phyloP scores from a whole-genome alignment of 2,329 filamentous ascomycete genomes.

The Lecanicillium sp. region DNA sequence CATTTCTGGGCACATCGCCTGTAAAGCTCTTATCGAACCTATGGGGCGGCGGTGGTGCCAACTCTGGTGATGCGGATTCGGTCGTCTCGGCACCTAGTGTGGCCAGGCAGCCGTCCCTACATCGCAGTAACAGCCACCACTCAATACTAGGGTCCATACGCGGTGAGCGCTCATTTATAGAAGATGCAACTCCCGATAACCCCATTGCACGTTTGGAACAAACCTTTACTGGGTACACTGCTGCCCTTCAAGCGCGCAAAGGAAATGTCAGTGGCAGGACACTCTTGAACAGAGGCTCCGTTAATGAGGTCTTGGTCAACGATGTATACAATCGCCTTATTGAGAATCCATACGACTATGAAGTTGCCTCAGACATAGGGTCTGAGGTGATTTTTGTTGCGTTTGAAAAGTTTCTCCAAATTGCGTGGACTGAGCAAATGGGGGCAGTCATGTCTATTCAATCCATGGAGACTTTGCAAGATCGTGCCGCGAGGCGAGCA shows the following conservation, averaged over 20 bases:
- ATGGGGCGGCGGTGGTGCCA: slow-evolving; percentile 51
- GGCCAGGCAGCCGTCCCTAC: slow-evolving; percentile 34
- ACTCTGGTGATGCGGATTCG: slow-evolving; percentile 20
- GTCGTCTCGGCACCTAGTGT: slow-evolving; percentile 20
- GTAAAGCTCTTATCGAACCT: slow-evolving; percentile 86
- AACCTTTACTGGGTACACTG: slow-evolving; percentile 74
- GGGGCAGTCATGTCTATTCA: slow-evolving; percentile 72
- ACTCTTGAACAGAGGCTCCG: slow-evolving; percentile 60
- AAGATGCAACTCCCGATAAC: slow-evolving; percentile 53
- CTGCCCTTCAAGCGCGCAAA: slow-evolving; percentile 75
- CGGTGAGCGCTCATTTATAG: slow-evolving; percentile 25
- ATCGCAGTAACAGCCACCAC: slow-evolving; percentile 38
- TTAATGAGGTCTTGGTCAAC: slow-evolving; percentile 75
- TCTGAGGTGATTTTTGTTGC: slow-evolving; percentile 84
- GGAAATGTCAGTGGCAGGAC: slow-evolving; percentile 77
- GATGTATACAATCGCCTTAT: slow-evolving; percentile 85
- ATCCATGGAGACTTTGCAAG: slow-evolving; percentile 67
- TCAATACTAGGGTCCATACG: slow-evolving; percentile 49
- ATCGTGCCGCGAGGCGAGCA: slow-evolving; percentile 55
- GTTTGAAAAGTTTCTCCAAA: slow-evolving; percentile 86
- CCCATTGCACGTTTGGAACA: slow-evolving; percentile 71
- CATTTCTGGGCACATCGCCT: slow-evolving; percentile 73
- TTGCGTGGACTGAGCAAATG: slow-evolving; percentile 84
- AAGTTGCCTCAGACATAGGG: slow-evolving; percentile 65
- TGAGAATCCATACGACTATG: slow-evolving; percentile 72